Percentiles rank a stretch among this genome's conserved stretches.
Conservation (phyloP, 2,329 filamentous ascomycete genomes). For the Knufia petricola region DNA sequence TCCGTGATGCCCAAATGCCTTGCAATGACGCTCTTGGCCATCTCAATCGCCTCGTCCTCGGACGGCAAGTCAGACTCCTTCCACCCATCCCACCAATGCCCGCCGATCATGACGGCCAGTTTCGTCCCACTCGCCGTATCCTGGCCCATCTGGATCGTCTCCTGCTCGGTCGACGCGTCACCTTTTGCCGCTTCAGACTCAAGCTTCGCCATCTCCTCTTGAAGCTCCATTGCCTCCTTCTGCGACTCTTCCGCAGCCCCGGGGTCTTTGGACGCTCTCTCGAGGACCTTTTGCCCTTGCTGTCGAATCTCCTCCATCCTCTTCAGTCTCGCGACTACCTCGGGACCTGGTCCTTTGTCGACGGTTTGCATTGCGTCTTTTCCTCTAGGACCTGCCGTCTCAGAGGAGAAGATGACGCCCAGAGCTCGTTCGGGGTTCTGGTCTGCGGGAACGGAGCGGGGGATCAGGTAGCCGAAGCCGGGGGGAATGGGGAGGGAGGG, state of each 20-base stretch:
- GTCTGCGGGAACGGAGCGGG: conserved; percentile 57
- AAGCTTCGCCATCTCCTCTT: no score
- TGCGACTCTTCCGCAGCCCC: no score
- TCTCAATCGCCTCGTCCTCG: conserved; percentile 54
- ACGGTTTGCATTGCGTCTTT: background rate
- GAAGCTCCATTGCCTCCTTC: no score
- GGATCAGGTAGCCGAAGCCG: conserved; percentile 90
- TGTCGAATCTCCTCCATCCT: background rate
- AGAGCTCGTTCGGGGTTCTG: conserved; percentile 76
- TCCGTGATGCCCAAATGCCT: conserved; percentile 65
- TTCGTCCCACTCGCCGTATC: conserved; percentile 62
- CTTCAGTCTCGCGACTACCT: background rate
- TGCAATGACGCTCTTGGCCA: conserved; percentile 60
- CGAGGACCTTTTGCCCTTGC: no score
- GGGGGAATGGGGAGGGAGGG: conserved; percentile 50
- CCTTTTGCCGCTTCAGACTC: background rate
- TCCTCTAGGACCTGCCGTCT: conserved; percentile 37
- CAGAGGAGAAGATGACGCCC: conserved; percentile 85
- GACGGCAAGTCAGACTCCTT: conserved; percentile 46
- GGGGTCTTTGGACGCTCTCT: no score
- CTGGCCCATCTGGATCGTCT: conserved; percentile 32
- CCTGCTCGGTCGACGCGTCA: background rate
- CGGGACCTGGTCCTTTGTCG: background rate
- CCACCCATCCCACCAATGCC: conserved; percentile 76
- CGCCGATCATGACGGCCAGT: conserved; percentile 87